Evolutionary conservation across 768 basidiomycete species (phyloP).

Genomic region (Heimioporus sp.): DNA sequence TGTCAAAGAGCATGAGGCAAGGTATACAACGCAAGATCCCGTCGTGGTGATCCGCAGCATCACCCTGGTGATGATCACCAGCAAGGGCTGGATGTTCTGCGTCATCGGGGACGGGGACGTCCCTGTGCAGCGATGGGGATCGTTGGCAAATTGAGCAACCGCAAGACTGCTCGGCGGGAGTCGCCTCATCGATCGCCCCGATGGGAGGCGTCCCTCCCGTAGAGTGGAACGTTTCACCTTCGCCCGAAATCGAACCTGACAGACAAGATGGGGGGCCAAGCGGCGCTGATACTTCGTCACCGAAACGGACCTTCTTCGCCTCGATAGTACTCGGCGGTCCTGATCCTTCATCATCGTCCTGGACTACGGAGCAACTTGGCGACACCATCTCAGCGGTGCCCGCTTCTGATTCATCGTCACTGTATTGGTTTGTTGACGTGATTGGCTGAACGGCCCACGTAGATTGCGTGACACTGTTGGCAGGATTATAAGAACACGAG

Average conservation of each 20-base stretch:
- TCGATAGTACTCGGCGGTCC: no score
- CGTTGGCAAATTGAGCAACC: conserved; percentile 9
- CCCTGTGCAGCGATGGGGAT: neutral
- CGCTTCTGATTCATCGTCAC: no score
- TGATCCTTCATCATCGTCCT: no score
- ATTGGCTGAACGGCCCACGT: no score
- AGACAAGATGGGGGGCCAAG: neutral
- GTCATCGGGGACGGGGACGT: neutral
- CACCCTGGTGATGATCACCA: neutral
- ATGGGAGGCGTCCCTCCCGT: neutral
- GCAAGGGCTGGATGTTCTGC: neutral
- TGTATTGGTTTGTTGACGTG: no score
- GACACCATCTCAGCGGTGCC: no score
- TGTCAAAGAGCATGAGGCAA: conserved; percentile 17
- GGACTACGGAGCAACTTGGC: no score
- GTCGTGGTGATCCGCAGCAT: neutral
- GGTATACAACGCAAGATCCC: conserved; percentile 9
- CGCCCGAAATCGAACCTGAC: conserved; percentile 2
- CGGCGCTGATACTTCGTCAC: neutral
- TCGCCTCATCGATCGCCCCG: neutral
- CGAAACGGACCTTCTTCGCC: no score
- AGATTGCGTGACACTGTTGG: neutral
- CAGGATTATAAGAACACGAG: conserved; percentile 3
- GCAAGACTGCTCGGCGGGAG: neutral
- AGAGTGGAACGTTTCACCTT: conserved; percentile 11